Percentiles rank a stretch among this genome's conserved stretches.
These are phyloP conservation scores for Nothophytophthora sp. DNA, from an alignment of 352 stramenopile species.

Conservation along the genomic window DNA sequence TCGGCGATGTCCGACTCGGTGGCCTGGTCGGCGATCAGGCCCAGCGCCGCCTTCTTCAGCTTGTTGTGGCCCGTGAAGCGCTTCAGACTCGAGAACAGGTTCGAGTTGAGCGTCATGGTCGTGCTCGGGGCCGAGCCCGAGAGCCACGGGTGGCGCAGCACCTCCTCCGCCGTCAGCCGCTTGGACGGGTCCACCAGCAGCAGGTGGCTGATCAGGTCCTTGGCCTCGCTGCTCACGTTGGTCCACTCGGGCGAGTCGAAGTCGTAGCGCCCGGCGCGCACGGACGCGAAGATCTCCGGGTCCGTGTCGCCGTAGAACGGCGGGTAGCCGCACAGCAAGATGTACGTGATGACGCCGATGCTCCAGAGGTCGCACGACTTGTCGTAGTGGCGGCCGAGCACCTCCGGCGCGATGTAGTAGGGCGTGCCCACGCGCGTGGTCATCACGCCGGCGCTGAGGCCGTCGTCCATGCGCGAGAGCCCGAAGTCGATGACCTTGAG, in stretches of 20 bases:
- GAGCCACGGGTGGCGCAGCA: conserved; percentile 82
- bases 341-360: conserved; percentile 96
- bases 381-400: conserved; percentile 94
- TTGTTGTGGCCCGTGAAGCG: conserved; percentile 90
- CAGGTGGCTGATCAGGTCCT: conserved; percentile 95
- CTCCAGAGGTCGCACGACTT: conserved; percentile 97
- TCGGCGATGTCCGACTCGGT: conserved; percentile 84
- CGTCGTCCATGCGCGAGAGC: conserved; percentile 92
- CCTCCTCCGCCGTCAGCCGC: conserved; percentile 92
- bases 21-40: conserved; percentile 86
- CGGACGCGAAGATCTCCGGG: conserved; percentile 87
- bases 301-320: conserved; percentile 97
- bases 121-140: conserved; percentile 76
- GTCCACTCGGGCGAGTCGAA: conserved; percentile 89
- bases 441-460: conserved; percentile 81
- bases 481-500: conserved; percentile 99
- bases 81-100: conserved; percentile 87
- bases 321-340: conserved; percentile 95
- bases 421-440: conserved; percentile 97
- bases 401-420: conserved; percentile 95
- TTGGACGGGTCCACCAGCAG: conserved; percentile 92
- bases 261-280: conserved; percentile 79
- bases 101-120: conserved; percentile 78
- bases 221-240: conserved; percentile 85
- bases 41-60: conserved; percentile 87